Evolutionary conservation across 257 asterid species (phyloP).

Genomic region (Linderniella brevidens): DNA sequence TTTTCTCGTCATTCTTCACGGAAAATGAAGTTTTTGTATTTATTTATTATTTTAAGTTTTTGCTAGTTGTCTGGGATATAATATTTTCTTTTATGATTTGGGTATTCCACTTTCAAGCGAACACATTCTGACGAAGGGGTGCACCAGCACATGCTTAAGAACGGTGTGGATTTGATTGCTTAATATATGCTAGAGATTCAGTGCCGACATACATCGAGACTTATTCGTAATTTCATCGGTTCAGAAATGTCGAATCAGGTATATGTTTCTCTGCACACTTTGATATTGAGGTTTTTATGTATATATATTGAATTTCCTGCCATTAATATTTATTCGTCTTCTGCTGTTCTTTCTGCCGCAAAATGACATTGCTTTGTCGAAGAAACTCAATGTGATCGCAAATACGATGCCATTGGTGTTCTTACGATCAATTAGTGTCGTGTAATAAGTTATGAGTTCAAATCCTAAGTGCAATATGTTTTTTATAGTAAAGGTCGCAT

Average conservation of each 20-base stretch:
- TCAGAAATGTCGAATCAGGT: constrained; percentile 77
- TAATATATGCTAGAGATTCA: constrained; percentile 61
- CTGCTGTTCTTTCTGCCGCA: constrained; percentile 73
- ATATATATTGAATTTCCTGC: background rate
- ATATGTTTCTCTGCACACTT: background rate
- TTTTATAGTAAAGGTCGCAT: too few relatives aligned
- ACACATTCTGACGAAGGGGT: constrained; percentile 61
- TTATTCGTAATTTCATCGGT: constrained; percentile 64
- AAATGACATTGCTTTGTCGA: constrained; percentile 65
- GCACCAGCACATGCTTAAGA: constrained; percentile 93
- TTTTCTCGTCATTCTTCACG: too few relatives aligned
- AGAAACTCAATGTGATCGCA: constrained; percentile 75
- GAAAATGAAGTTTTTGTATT: background rate
- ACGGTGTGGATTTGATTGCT: constrained; percentile 87
- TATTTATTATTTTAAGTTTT: background rate
- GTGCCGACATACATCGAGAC: constrained; percentile 39
- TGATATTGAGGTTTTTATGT: background rate
- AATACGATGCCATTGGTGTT: constrained; percentile 83
- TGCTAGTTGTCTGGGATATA: constrained; percentile 14
- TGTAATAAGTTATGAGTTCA: too few relatives aligned
- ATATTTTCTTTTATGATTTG: constrained; percentile 31
- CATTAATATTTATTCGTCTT: background rate
- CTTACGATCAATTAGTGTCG: too few relatives aligned
- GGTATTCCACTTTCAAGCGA: constrained; percentile 82
- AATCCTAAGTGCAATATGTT: too few relatives aligned